Percentiles rank a stretch among this genome's conserved stretches.
Conservation (phyloP, 345 rosid genomes). For the Sonneratia caseolaris region DNA sequence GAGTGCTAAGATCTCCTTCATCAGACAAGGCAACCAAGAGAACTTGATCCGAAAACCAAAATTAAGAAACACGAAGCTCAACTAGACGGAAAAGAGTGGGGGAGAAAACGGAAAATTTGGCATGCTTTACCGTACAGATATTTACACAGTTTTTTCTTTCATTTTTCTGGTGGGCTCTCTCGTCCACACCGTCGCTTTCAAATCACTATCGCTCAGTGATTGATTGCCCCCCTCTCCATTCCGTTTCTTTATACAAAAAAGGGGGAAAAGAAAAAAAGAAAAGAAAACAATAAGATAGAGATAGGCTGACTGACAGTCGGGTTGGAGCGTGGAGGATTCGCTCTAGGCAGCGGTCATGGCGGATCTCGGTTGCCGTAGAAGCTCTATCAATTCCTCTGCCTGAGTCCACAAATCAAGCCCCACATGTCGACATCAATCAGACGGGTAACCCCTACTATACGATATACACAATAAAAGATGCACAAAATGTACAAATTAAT, state of each 20-base stretch:
- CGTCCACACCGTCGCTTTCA: not conserved
- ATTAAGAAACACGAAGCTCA: no score
- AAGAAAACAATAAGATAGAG: not conserved
- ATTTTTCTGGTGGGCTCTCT: not conserved
- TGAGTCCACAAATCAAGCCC: constrained; percentile 24
- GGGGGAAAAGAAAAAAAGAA: not conserved
- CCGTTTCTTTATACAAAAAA: not conserved
- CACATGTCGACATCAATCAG: not conserved
- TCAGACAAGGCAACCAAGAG: not conserved
- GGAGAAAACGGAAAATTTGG: not conserved
- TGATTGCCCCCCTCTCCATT: not conserved
- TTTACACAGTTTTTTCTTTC: not conserved
- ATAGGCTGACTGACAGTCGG: not conserved
- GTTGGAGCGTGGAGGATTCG: not conserved
- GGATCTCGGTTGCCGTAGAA: constrained; percentile 90
- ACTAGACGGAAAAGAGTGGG: not conserved
- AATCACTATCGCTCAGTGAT: not conserved
- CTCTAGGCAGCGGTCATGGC: constrained; percentile 36
- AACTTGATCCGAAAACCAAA: not conserved
- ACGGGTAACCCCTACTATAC: not conserved
- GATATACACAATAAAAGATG: not conserved
- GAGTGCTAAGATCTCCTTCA: not conserved
- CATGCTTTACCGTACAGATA: not conserved
- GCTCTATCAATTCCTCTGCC: constrained; percentile 70
- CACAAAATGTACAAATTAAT: not conserved